A percentile compares a stretch with the other conserved stretches of the same genome.
Conservation (phyloP, 192 early-diverging fungal genomes). For the Cetraspora pellucida region DNA sequence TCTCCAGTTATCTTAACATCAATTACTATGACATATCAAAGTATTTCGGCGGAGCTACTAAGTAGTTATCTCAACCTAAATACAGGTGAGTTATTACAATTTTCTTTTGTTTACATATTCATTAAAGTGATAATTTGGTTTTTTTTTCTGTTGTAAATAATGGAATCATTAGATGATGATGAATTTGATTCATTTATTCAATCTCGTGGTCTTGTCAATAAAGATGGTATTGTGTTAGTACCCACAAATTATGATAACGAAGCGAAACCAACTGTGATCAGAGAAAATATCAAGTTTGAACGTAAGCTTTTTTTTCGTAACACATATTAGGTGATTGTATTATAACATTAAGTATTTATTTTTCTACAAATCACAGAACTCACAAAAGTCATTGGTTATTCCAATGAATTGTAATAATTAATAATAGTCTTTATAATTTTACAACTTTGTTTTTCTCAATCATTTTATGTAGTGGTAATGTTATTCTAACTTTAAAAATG, state of each 20-base stretch:
- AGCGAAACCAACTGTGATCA: constrained; percentile 81
- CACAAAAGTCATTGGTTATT: constrained; percentile 34
- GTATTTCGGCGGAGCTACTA: constrained; percentile 64
- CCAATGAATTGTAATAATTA: constrained; percentile 25
- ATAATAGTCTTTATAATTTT: background rate
- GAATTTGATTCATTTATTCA: constrained; percentile 18
- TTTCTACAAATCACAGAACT: constrained; percentile 16
- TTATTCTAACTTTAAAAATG: too few species aligned
- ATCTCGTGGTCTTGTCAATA: constrained; percentile 1
- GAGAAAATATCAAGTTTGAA: constrained; percentile 89
- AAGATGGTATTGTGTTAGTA: constrained; percentile 62
- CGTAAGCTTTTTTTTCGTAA: constrained; percentile 35
- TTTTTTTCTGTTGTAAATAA: too few species aligned
- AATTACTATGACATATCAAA: constrained; percentile 81
- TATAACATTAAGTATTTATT: background rate
- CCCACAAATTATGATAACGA: constrained; percentile 84
- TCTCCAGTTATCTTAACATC: constrained; percentile 66
- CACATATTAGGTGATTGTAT: background rate
- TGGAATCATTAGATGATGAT: background rate
- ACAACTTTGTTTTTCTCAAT: too few species aligned
- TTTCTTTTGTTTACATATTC: background rate
- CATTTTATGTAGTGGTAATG: too few species aligned
- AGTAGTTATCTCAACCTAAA: constrained; percentile 69
- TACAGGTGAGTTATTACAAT: background rate
- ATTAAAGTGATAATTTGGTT: background rate